Evolutionary conservation across 768 basidiomycete genomes (phyloP).

Genomic region (Xerocomellus chrysenteron): DNA sequence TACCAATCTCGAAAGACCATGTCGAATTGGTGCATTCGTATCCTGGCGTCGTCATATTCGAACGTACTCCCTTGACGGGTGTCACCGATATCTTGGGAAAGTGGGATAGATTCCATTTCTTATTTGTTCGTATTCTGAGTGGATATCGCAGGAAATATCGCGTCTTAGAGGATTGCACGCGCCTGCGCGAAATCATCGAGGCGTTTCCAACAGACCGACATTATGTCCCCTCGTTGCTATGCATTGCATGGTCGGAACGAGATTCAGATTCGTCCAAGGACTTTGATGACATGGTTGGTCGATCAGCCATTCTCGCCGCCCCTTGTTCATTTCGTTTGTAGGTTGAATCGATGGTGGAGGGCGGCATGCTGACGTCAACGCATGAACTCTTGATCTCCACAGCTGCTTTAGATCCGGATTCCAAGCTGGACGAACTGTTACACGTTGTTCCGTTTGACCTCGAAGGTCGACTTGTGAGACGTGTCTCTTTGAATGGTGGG

Average conservation of each 20-base stretch:
- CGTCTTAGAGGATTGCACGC: constrained; percentile 67
- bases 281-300: constrained; percentile 58
- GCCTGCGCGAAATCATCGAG: constrained; percentile 63
- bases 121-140: neutral
- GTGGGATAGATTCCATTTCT: constrained; percentile 36
- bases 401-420: constrained; percentile 55
- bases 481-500: constrained; percentile 48
- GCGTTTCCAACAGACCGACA: constrained; percentile 52
- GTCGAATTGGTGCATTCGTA: constrained; percentile 29
- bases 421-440: constrained; percentile 47
- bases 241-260: constrained; percentile 59
- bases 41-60: constrained; percentile 74
- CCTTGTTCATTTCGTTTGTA: constrained; percentile 26
- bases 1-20: constrained; percentile 38
- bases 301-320: neutral
- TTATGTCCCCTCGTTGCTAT: constrained; percentile 61
- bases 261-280: constrained; percentile 45
- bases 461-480: constrained; percentile 54
- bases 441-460: constrained; percentile 48
- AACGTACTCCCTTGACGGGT: constrained; percentile 66
- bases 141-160: constrained; percentile 57
- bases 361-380: constrained; percentile 40
- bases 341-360: constrained; percentile 49
- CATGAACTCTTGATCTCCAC: constrained; percentile 52
- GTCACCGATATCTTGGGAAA: constrained; percentile 64